Evolutionary conservation across 805 yeast genomes (phyloP), one percentile per base, ranked within the genome.

Genomic region (Saccharomyces paradoxus): DNA sequence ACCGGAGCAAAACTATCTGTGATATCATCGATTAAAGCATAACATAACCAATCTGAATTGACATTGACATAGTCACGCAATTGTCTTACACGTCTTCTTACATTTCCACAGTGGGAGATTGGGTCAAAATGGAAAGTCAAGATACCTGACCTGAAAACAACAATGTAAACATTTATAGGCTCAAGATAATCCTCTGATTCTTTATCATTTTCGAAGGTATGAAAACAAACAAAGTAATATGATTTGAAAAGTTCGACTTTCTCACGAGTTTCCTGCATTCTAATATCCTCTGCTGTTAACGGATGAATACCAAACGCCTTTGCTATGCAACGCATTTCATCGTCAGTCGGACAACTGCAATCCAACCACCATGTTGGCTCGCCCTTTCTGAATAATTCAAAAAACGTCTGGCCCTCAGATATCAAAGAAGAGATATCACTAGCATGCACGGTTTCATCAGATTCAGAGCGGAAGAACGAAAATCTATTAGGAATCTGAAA

Each of bases 251-350:
- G 76, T 71, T 91, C 97, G 32, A 90, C 96, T 71, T 91, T 91
- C 74, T 91, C 98, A 71, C 97, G 89, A 22, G 96, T 81, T 72
- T 91, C 98, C 72, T 90, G 95, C 81, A 89, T 86, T 52, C 96
- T 76, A 59, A 91, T 90, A 81, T 91, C 98, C 73, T 91, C 98
- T 1, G 96, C 89, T 0, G 97, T 91, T 77, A 91, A 82, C 22
- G 98, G 97, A 74, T 91, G 97, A 72, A 91, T 87, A 8, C 96
- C 96, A 69, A 91, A 91, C 0, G 97, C 92, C 63, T 89, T 89
- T n/a, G 96, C 84, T 37, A 91, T 68, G 62, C 87, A 83, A 65
- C 85, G 86, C 96, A 91, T 88, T 71, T 91, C 98, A 9, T 83
- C 82, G 65, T 90, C 97, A 0, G 96, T 87, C 6, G 97, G 97